Evolutionary conservation across 495 filamentous ascomycete genomes (phyloP), one percentile per base, ranked within the genome.

Genomic region (Tuber microsphaerosporum): DNA sequence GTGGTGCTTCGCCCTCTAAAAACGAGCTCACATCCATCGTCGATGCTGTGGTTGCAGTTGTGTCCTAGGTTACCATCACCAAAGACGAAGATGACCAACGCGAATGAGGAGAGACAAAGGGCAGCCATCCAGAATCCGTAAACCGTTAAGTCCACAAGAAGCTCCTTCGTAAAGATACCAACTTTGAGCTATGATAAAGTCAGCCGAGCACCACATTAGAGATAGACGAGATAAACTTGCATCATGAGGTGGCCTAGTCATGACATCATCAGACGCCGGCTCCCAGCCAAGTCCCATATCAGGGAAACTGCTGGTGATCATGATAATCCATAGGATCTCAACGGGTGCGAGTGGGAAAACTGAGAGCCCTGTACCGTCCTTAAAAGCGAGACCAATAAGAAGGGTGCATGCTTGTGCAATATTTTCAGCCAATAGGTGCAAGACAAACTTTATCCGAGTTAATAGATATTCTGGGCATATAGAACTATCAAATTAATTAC

Each of bases 281-380:
- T 93, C 91, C 85, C 92, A 89, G 42, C 91, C 91, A 20, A 93
- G 85, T 37, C 91, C 91, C 88, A 93, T 92, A 77, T 92, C 91
- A 20, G 91, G 91, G 51, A 92, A 85, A 71, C 89, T 89, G 42
- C 90, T 91, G 1, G 91, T 92, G 70, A 91, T 86, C 89, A 93
- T 92, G 83, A 92, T 92, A 74, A 92, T 89, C 91, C 91, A 92
- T 14, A 93, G 85, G 75, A 92, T 91, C 79, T 93, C 89, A 20
- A 93, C 90, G 0, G 91, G 91, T 0, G 91, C 81, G 39, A 93
- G 86, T 6, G 91, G 91, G 81, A 92, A 93, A 16, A 92, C 91
- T 2, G 91, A 92, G 37, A 91, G 84, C 0, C 86, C 84, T 70
- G 80, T 84, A 0, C 79, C 73, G 81, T 93, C 91, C 82, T 92